Evolutionary conservation across 257 asterid species (phyloP), one percentile per base, ranked within the genome.

Genomic region (Nicotiana otophora): DNA sequence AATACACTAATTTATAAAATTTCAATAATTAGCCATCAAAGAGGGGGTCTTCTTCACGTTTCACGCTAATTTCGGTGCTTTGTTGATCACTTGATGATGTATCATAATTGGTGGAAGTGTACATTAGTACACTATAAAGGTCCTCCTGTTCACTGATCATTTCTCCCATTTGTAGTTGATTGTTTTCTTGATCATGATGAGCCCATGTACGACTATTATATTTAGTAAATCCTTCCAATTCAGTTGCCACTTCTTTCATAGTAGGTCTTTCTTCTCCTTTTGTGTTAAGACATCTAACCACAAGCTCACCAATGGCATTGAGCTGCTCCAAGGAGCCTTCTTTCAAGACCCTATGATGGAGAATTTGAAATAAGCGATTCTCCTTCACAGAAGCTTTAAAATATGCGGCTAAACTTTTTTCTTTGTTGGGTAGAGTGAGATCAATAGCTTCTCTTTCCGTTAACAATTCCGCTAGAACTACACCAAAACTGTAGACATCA

Each of bases 221-320:
- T 67, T 67, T 33, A 68, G 76, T 68, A 4, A 34, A 68, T 68
- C 77, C 77, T 68, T 68, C 77, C 31, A 68, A 68, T 36, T 42
- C 30, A 19, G n/a, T 68, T 1, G 15, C 17, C 16, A 68, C 77
- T 68, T 68, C 77, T 68, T 28, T 68, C 54, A 68, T 68, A 51
- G 54, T 68, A 34, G 77, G 54, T 34, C 55, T 68, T 68, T 68
- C 77, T 68, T 68, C 77, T 36, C 77, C 77, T 19, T 68, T 68
- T 68, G 51, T 34, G 26, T 36, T n/a, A 68, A 34, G 54, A 12
- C 77, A 68, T 68, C 77, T 68, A 19, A 65, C 10, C 17, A 68
- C 54, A 68, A 34, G 77, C 54, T 68, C 77, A 68, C 30, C 10
- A 1, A 68, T 68, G 51, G 5, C 30, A 68, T 34, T 68, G 9